Percentiles rank a stretch among this genome's conserved stretches.
phyloP scores from a whole-genome alignment of 2,329 filamentous ascomycete genomes.

The Fusarium dimerum region DNA sequence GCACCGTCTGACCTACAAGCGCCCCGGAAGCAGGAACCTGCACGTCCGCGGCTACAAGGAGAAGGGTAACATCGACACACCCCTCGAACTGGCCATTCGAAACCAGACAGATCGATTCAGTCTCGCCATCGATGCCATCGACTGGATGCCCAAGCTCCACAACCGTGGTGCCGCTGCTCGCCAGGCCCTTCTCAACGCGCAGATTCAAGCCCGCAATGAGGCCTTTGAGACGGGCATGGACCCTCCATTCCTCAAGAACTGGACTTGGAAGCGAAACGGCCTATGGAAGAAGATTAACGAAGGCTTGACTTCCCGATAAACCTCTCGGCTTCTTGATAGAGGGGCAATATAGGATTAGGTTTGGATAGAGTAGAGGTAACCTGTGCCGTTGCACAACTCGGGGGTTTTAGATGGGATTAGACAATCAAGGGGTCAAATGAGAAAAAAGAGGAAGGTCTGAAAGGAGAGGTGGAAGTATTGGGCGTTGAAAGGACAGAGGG shows the following conservation, averaged over 20 bases:
- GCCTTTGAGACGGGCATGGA: conserved; percentile 73
- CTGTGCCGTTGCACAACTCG: conserved; percentile 5
- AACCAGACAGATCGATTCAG: conserved; percentile 79
- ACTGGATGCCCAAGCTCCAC: conserved; percentile 61
- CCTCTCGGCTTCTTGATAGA: conserved; percentile 1
- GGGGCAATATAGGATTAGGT: not conserved
- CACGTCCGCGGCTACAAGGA: conserved; percentile 79
- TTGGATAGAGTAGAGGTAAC: not conserved
- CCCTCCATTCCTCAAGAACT: conserved; percentile 64
- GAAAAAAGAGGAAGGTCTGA: not conserved
- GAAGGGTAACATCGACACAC: conserved; percentile 84
- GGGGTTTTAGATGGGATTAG: conserved; percentile 13
- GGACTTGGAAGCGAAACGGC: conserved; percentile 60
- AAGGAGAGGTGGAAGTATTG: conserved; percentile 11
- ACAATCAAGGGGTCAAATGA: conserved; percentile 11
- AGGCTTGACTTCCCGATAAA: conserved; percentile 26
- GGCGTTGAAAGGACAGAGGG: conserved; percentile 21
- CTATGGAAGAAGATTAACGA: conserved; percentile 38
- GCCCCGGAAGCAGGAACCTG: conserved; percentile 66
- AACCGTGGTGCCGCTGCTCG: conserved; percentile 64
- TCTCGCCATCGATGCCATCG: conserved; percentile 75
- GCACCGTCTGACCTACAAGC: conserved; percentile 75
- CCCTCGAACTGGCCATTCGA: conserved; percentile 74
- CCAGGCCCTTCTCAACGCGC: conserved; percentile 64
- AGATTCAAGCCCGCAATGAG: conserved; percentile 63